Conservation (phyloP, 2,329 filamentous ascomycete species). For the Allantophomopsis cytisporea region DNA sequence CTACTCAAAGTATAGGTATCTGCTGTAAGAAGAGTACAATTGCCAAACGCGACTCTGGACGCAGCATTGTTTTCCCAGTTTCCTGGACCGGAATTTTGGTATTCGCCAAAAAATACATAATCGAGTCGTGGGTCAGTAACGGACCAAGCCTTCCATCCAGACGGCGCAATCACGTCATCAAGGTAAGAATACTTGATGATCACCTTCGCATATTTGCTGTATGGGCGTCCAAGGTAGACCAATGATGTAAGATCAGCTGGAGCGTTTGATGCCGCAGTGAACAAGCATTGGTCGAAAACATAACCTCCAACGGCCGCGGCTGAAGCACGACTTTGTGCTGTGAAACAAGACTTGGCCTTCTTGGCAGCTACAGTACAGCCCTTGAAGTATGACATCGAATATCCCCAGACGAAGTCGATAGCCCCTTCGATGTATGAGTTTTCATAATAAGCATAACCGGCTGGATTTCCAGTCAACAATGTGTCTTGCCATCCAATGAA, state of each 20-base stretch:
- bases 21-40: constrained; percentile 20
- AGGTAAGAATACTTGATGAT: constrained; percentile 32
- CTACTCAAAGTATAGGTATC: constrained; percentile 19
- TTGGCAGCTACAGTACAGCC: constrained; percentile 17
- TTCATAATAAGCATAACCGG: constrained; percentile 36
- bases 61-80: constrained; percentile 15
- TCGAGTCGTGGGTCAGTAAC: constrained; percentile 4
- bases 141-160: constrained; percentile 36
- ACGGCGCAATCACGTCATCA: constrained; percentile 30
- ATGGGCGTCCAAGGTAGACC: constrained; percentile 33
- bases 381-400: constrained; percentile 36
- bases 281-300: constrained; percentile 32
- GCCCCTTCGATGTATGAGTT: constrained; percentile 38
- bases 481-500: constrained; percentile 41
- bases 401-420: constrained; percentile 42
- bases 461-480: constrained; percentile 23
- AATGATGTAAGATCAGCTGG: constrained; percentile 1
- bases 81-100: constrained; percentile 6
- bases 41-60: constrained; percentile 20
- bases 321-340: constrained; percentile 25
- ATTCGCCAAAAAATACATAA: constrained; percentile 6
- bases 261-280: constrained; percentile 5
- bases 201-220: constrained; percentile 31
- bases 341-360: constrained; percentile 25
- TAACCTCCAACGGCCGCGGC: constrained; percentile 26